Percentiles rank a stretch among this genome's conserved stretches.
Evolutionary conservation across 345 rosid species (phyloP).

Genomic region (Brassica carinata): DNA sequence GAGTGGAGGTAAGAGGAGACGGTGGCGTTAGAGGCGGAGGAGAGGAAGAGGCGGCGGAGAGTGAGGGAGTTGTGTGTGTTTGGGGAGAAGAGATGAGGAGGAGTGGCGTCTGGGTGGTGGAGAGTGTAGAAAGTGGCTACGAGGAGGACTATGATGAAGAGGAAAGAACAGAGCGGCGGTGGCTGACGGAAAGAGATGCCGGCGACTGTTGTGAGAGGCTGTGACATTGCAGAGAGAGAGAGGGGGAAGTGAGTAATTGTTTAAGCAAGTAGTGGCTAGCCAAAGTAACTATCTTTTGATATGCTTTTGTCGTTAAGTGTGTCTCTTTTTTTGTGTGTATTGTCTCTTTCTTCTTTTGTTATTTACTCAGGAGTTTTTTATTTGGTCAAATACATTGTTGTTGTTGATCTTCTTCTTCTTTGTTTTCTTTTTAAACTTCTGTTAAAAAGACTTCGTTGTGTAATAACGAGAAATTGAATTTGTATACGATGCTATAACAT

Average conservation of each 20-base stretch:
- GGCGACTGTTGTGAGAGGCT: conserved; percentile 28
- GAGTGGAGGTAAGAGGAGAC: conserved; percentile 75
- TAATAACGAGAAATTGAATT: background rate
- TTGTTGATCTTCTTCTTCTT: background rate
- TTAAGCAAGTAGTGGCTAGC: conserved; percentile 7
- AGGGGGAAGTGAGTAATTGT: conserved; percentile 3
- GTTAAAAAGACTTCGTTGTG: background rate
- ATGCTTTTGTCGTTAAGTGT: background rate
- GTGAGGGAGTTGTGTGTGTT: conserved; percentile 42
- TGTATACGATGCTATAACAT: background rate
- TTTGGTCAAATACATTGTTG: background rate
- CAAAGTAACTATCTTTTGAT: background rate
- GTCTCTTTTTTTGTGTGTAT: background rate
- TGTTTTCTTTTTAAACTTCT: background rate
- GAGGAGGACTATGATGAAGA: conserved; percentile 54
- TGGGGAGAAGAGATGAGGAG: conserved; percentile 18
- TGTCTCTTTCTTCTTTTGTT: conserved; percentile 20
- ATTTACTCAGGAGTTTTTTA: background rate
- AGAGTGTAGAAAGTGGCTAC: conserved; percentile 56
- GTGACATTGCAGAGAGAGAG: conserved; percentile 48
- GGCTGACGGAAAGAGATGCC: conserved; percentile 43
- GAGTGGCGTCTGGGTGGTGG: conserved; percentile 42
- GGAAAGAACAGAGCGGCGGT: conserved; percentile 52
- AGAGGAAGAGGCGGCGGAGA: conserved; percentile 63
- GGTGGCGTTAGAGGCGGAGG: conserved; percentile 69